phyloP scores from a whole-genome alignment of 768 basidiomycete species.

The Tricholomella constricta region DNA sequence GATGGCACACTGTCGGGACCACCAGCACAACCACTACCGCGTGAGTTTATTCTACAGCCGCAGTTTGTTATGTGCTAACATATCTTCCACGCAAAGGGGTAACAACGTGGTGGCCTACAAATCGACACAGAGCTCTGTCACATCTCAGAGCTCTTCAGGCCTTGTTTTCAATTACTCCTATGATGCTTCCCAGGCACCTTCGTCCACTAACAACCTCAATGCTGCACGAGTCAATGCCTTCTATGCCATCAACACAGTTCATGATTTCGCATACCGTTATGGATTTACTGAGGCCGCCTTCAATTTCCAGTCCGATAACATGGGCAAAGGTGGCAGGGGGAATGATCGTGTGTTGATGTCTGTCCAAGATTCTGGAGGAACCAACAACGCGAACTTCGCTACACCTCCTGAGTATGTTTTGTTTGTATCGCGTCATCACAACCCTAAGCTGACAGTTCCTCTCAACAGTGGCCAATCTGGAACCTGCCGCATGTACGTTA shows the following conservation, averaged over 20 bases:
- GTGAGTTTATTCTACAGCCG: constrained; percentile 7
- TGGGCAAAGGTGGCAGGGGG: constrained; percentile 48
- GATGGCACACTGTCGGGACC: constrained; percentile 34
- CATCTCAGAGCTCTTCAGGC: constrained; percentile 37
- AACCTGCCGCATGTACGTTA: constrained; percentile 32
- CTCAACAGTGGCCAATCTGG: constrained; percentile 36
- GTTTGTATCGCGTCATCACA: background rate
- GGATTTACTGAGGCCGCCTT: constrained; percentile 50
- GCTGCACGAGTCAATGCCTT: constrained; percentile 57
- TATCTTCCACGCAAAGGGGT: constrained; percentile 20
- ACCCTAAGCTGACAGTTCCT: background rate
- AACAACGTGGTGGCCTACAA: constrained; percentile 36
- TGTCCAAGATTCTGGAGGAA: constrained; percentile 49
- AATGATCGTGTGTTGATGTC: constrained; percentile 54
- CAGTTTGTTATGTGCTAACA: background rate
- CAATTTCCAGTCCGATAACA: constrained; percentile 58
- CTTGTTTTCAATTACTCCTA: constrained; percentile 42
- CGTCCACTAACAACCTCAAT: constrained; percentile 42
- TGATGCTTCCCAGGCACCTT: constrained; percentile 36
- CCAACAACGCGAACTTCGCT: constrained; percentile 44
- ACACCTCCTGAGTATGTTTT: constrained; percentile 46
- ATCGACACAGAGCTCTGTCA: constrained; percentile 17
- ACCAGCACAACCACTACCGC: constrained; percentile 20
- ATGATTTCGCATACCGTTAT: constrained; percentile 48
- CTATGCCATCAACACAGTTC: constrained; percentile 61